phyloP scores from a whole-genome alignment of 2,329 filamentous ascomycete species.

The Xylariaceae sp. region DNA sequence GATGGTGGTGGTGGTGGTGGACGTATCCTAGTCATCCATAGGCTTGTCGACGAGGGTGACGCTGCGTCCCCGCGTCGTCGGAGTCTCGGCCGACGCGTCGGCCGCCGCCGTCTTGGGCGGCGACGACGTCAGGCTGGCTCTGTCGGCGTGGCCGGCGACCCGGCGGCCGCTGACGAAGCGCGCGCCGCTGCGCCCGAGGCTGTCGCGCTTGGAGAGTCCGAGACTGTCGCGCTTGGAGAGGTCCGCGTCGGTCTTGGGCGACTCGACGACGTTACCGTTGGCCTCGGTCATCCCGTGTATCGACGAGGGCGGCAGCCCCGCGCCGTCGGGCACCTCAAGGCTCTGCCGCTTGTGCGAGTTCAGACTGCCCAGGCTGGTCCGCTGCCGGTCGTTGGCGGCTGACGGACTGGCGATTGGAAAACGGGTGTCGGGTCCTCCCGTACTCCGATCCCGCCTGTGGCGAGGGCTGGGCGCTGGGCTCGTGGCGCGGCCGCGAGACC shows the following conservation, averaged over 20 bases:
- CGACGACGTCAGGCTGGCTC: conserved; percentile 16
- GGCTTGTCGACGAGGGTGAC: conserved; percentile 45
- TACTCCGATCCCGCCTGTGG: conserved; percentile 76
- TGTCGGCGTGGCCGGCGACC: conserved; percentile 27
- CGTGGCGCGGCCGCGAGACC: conserved; percentile 59
- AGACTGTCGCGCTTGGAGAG: conserved; percentile 43
- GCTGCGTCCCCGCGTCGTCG: conserved; percentile 28
- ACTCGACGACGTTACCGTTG: conserved; percentile 35
- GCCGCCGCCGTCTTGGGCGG: conserved; percentile 15
- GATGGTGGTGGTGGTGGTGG: too few species aligned
- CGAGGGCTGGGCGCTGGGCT: conserved; percentile 60
- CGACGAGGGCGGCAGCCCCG: conserved; percentile 31
- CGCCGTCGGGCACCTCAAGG: conserved; percentile 70
- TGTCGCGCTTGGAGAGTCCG: conserved; percentile 47
- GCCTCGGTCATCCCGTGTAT: conserved; percentile 16
- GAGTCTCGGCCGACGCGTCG: conserved; percentile 16
- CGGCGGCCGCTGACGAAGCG: conserved; percentile 47
- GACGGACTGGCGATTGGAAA: conserved; percentile 74
- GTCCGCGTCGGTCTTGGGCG: conserved; percentile 23
- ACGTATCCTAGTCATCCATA: conserved; percentile 43
- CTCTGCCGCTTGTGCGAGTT: conserved; percentile 53
- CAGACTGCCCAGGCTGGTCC: conserved; percentile 37
- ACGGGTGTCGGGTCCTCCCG: conserved; percentile 63
- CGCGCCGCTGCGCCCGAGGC: conserved; percentile 46
- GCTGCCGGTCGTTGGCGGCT: conserved; percentile 43